A percentile compares a stretch with the other conserved stretches of the same genome.
These are phyloP conservation scores for Microstroma glucosiphilum DNA, from an alignment of 1,284 basidiomycete genomes.

Conservation along the genomic window DNA sequence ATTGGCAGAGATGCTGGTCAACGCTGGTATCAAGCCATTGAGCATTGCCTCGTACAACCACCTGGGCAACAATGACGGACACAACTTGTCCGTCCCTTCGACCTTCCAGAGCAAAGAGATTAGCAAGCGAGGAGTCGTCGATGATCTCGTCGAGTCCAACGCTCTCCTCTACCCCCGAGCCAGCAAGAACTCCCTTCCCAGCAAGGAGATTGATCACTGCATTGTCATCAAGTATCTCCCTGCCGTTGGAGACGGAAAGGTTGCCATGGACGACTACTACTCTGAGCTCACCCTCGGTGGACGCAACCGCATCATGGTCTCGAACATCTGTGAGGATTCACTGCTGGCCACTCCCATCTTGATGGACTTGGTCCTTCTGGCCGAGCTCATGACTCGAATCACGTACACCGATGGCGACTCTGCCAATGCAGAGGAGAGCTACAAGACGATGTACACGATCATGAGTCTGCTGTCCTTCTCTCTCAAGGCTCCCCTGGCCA, in stretches of 20 bases:
- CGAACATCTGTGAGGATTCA: constrained; percentile 64
- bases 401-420: constrained; percentile 61
- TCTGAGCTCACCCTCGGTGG: constrained; percentile 69
- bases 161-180: constrained; percentile 65
- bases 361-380: constrained; percentile 84
- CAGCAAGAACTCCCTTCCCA: constrained; percentile 53
- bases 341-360: constrained; percentile 92
- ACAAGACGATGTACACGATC: constrained; percentile 48
- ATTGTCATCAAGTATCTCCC: constrained; percentile 65
- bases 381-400: constrained; percentile 89
- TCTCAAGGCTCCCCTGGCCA: constrained; percentile 93
- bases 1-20: constrained; percentile 94
- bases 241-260: constrained; percentile 80
- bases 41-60: constrained; percentile 98
- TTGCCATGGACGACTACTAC: constrained; percentile 96
- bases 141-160: constrained; percentile 67
- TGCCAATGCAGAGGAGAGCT: constrained; percentile 25
- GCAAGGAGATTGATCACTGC: constrained; percentile 68
- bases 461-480: constrained; percentile 45
- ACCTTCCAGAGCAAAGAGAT: constrained; percentile 96
- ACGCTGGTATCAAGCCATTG: constrained; percentile 96
- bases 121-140: constrained; percentile 84
- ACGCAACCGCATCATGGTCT: constrained; percentile 50
- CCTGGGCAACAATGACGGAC: constrained; percentile 95
- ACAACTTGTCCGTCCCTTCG: constrained; percentile 78